Percentiles rank a stretch among this genome's conserved stretches.
Evolutionary conservation across 2,329 filamentous ascomycete genomes (phyloP).

Genomic region (Pestalotiopsis fici): DNA sequence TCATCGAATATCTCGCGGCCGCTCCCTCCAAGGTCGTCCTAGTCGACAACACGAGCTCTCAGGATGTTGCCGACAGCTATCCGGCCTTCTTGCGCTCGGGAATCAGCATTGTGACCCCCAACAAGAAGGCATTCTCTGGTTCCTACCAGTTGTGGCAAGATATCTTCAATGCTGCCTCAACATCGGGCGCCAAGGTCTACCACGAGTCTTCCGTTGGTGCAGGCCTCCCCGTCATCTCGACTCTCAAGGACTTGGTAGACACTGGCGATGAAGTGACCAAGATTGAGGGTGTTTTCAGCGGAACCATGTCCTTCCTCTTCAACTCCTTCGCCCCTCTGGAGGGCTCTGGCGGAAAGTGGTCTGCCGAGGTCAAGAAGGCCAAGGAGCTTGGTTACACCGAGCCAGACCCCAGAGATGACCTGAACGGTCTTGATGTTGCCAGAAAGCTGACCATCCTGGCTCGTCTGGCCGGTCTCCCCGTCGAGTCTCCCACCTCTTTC

Average conservation of each 20-base stretch:
- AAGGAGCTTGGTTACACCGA: constrained; percentile 93
- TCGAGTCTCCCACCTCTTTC: constrained; percentile 85
- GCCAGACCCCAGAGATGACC: constrained; percentile 81
- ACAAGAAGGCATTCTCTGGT: constrained; percentile 96
- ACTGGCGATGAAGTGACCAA: constrained; percentile 90
- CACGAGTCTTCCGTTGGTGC: constrained; percentile 95
- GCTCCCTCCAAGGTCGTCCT: constrained; percentile 80
- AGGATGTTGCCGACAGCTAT: constrained; percentile 81
- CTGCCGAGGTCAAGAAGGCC: constrained; percentile 86
- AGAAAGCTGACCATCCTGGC: constrained; percentile 94
- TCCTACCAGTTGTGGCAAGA: constrained; percentile 80
- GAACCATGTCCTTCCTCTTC: constrained; percentile 97
- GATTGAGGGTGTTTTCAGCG: constrained; percentile 96
- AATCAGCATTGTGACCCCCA: constrained; percentile 91
- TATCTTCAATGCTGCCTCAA: constrained; percentile 75
- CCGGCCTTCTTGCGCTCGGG: constrained; percentile 78
- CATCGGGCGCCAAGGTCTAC: constrained; percentile 79
- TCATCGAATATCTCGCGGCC: constrained; percentile 75
- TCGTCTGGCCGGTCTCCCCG: constrained; percentile 76
- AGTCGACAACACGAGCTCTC: constrained; percentile 94
- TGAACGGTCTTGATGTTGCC: constrained; percentile 90
- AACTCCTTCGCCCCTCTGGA: constrained; percentile 89
- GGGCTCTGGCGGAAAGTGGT: constrained; percentile 80
- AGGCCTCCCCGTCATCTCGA: constrained; percentile 90
- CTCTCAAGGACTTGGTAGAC: constrained; percentile 88